These are phyloP conservation scores for Truncatella angustata DNA, from an alignment of 2,329 filamentous ascomycete genomes.

Conservation along the genomic window DNA sequence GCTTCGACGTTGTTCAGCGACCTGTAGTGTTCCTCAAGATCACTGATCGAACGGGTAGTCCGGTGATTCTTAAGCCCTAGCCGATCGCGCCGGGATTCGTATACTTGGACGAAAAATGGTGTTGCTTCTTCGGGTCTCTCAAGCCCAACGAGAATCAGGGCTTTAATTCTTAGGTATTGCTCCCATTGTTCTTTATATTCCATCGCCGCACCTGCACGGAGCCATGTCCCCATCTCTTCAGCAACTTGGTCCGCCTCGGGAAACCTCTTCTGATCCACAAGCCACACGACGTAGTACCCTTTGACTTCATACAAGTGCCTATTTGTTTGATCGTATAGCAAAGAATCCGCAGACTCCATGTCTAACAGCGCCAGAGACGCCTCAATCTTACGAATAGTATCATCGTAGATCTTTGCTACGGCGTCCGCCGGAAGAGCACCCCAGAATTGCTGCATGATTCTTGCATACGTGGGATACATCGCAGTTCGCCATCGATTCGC, in stretches of 20 bases:
- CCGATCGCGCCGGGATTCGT: background rate
- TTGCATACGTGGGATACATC: background rate
- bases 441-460: background rate
- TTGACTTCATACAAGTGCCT: conserved; percentile 1
- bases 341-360: background rate
- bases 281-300: background rate
- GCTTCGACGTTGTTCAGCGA: background rate
- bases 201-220: background rate
- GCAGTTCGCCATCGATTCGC: background rate
- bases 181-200: background rate
- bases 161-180: conserved; percentile 1
- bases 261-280: background rate
- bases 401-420: background rate
- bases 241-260: background rate
- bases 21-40: conserved; percentile 7
- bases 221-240: background rate
- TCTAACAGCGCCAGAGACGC: background rate
- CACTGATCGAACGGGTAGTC: background rate
- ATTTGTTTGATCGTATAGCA: background rate
- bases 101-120: background rate
- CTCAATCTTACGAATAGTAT: background rate
- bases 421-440: background rate
- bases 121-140: background rate
- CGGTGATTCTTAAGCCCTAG: background rate
- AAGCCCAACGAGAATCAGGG: background rate